Percentiles rank a stretch among this genome's conserved stretches.
Evolutionary conservation across 768 basidiomycete genomes (phyloP).

Genomic region (Cytidiella melzeri): DNA sequence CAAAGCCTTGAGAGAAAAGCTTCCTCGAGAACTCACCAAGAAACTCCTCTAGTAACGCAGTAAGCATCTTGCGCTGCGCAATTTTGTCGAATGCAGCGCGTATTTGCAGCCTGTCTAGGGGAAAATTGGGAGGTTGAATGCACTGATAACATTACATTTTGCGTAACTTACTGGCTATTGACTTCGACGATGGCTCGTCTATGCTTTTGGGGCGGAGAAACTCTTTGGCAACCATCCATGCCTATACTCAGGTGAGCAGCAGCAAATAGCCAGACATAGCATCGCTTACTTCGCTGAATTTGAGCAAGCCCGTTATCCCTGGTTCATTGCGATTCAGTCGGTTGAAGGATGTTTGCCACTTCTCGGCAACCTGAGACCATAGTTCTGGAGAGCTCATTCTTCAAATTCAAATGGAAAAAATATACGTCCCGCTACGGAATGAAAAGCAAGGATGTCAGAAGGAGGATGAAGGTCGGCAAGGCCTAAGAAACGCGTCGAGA

Average conservation of each 20-base stretch:
- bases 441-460: too few relatives aligned
- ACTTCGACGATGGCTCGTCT: constrained; percentile 27
- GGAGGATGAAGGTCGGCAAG: too few relatives aligned
- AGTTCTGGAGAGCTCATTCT: constrained; percentile 18
- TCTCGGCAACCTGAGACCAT: constrained; percentile 16
- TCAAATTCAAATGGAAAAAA: too few relatives aligned
- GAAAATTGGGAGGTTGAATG: neutral
- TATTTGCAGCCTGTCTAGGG: constrained; percentile 41
- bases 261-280: neutral
- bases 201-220: constrained; percentile 54
- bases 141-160: constrained; percentile 24
- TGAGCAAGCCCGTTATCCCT: constrained; percentile 31
- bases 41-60: constrained; percentile 63
- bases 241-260: constrained; percentile 29
- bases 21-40: constrained; percentile 58
- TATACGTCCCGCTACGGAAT: too few relatives aligned
- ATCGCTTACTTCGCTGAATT: constrained; percentile 49
- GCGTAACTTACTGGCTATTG: constrained; percentile 23
- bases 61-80: constrained; percentile 51
- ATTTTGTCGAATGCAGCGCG: constrained; percentile 53
- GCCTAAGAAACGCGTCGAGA: too few relatives aligned
- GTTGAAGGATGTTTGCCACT: constrained; percentile 26
- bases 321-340: constrained; percentile 24
- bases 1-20: too few relatives aligned
- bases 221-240: constrained; percentile 50